These are phyloP conservation scores for Phalaenopsis equestris DNA, from an alignment of 106 monocot genomes.

Conservation along the genomic window DNA sequence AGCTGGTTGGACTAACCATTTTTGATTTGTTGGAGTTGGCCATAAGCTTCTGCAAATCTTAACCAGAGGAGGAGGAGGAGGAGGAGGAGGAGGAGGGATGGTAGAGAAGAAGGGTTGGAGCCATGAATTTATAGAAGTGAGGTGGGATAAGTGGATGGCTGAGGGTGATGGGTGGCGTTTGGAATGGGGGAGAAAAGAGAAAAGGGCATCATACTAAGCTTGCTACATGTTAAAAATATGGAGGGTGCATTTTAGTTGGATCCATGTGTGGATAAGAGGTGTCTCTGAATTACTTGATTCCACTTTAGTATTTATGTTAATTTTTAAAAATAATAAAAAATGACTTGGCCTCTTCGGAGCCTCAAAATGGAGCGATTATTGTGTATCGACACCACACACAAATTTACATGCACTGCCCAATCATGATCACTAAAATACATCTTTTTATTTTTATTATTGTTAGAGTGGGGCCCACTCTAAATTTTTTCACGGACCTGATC, in stretches of 20 bases:
- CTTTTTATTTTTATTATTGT: too few relatives aligned
- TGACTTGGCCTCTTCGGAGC: too few relatives aligned
- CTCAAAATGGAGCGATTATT: too few relatives aligned
- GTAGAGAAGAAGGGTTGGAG: background rate
- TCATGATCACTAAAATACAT: too few relatives aligned
- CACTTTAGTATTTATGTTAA: background rate
- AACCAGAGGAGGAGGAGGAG: background rate
- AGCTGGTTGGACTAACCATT: too few relatives aligned
- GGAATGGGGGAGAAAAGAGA: background rate
- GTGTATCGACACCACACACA: too few relatives aligned
- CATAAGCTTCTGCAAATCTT: background rate
- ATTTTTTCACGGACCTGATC: too few relatives aligned
- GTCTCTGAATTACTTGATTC: background rate
- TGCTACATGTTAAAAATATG: too few relatives aligned
- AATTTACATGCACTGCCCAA: too few relatives aligned
- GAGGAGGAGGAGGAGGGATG: background rate
- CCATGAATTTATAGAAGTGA: conserved; percentile 8
- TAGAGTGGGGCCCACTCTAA: too few relatives aligned
- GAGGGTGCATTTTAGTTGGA: background rate
- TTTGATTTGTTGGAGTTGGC: background rate
- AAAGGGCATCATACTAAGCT: background rate
- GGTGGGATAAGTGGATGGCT: background rate
- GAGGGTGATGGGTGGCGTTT: background rate
- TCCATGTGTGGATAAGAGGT: background rate
- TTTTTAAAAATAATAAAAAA: too few relatives aligned